Conservation (phyloP, 116 monocot genomes). For the Zostera marina region DNA sequence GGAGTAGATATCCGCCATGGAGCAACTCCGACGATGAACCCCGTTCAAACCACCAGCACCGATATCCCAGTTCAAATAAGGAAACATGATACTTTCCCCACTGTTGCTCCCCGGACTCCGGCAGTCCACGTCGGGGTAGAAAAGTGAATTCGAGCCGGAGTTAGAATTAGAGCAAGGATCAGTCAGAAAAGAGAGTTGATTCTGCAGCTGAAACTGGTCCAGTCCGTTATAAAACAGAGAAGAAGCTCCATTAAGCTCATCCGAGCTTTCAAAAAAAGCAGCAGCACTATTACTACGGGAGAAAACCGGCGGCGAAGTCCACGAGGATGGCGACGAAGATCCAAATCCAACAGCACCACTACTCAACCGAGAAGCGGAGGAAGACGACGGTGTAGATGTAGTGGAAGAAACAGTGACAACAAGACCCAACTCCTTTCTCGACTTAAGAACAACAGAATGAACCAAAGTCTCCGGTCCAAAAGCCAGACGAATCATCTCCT, state of each 20-base stretch:
- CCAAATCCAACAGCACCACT: slow-evolving; percentile 5
- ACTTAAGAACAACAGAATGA: slow-evolving; percentile 46
- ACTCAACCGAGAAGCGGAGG: slow-evolving; percentile 3
- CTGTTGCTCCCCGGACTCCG: slow-evolving; percentile 20
- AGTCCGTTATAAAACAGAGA: slow-evolving; percentile 9
- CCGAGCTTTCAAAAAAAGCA: not conserved
- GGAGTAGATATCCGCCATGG: slow-evolving; percentile 37
- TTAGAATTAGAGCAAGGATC: slow-evolving; percentile 6
- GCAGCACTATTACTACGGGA: slow-evolving; percentile 17
- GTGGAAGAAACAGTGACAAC: slow-evolving; percentile 15
- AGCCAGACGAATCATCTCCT: slow-evolving; percentile 98
- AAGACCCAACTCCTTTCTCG: slow-evolving; percentile 43
- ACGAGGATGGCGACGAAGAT: slow-evolving; percentile 34
- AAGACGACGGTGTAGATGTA: slow-evolving; percentile 13
- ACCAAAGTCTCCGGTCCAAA: slow-evolving; percentile 75
- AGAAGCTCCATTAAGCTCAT: slow-evolving; percentile 7
- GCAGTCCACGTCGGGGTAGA: slow-evolving; percentile 17
- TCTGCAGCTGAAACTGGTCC: slow-evolving; percentile 56
- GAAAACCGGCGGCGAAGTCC: slow-evolving; percentile 25
- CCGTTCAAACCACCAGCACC: slow-evolving; percentile 8
- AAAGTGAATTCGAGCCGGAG: not conserved
- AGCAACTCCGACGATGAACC: slow-evolving; percentile 47
- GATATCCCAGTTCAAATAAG: slow-evolving; percentile 23
- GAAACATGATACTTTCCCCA: slow-evolving; percentile 9
- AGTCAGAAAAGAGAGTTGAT: slow-evolving; percentile 53